Base-by-base conservation (phyloP, 139 green algal species). In the Dunaliella primolecta region DNA sequence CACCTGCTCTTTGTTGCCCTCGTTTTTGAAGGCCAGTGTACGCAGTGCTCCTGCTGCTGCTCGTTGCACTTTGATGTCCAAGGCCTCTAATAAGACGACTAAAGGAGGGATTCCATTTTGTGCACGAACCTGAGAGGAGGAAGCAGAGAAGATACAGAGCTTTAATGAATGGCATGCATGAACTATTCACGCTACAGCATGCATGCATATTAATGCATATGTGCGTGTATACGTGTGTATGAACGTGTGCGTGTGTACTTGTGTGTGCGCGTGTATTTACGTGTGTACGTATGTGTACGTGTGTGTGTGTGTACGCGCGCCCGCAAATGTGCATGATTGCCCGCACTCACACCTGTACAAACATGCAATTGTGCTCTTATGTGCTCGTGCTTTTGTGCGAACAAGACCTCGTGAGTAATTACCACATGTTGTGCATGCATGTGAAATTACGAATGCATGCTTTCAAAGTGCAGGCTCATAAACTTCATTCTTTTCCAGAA, bases 1-100 rank as follows among this genome's bases (percentile, higher is more conserved):
- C 15, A 83, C 79, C 79, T 83, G 93, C 34, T 95, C 92, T 87
- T 99, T 99, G 92, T 99, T 99, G 70, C 98, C 95, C 34, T 99
- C 96, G 80, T 99, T 99, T 84, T 99, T 99, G 92, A 99, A 99
- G 0, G 97, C 97, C 31, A 99, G 91, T 2, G 96, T 99, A 33
- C 97, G 89, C 88, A 99, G 87, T 0, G 95, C 93, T 3, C 94
- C 94, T 25, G 95, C 95, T 25, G 92, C 94, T 23, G 97, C 96
- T 0, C 95, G 87, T 84, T 98, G 94, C 25, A 88, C 84, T 89
- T 99, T 99, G 70, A 91, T 55, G 83, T 99, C 97, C 80, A 92
- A 91, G 1, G 89, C 91, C 57, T 95, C 92, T 30, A 99, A 88
- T 75, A 99, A 89, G 0, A 86, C 84, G 21, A 99, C 95, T 36